A percentile compares a stretch with the other conserved stretches of the same genome.
Conservation (phyloP, 2,329 filamentous ascomycete genomes). For the Talaromyces pinophilus region DNA sequence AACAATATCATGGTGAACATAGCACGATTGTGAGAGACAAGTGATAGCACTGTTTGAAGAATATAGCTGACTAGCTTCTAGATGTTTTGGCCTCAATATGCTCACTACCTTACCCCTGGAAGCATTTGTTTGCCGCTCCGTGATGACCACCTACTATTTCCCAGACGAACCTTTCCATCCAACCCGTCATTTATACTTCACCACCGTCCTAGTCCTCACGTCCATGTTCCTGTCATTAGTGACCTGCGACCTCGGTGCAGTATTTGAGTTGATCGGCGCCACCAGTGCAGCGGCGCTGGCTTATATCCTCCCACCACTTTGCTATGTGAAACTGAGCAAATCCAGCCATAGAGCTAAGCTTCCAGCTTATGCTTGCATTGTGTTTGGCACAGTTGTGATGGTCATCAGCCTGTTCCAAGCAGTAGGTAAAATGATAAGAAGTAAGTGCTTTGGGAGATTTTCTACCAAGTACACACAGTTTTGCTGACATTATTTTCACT, state of each 20-base stretch:
- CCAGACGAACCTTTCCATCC: slow-evolving; percentile 74
- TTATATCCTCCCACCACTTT: slow-evolving; percentile 91
- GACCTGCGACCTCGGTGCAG: slow-evolving; percentile 89
- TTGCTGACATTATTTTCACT: slow-evolving; percentile 23
- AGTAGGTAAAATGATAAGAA: slow-evolving; percentile 63
- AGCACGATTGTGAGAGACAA: slow-evolving; percentile 67
- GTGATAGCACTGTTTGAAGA: not conserved
- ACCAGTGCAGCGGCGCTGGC: slow-evolving; percentile 92
- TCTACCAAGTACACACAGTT: not conserved
- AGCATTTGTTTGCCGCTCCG: slow-evolving; percentile 95
- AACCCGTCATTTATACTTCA: slow-evolving; percentile 82
- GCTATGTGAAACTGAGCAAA: slow-evolving; percentile 89
- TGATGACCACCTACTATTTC: slow-evolving; percentile 86
- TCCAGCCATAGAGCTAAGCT: slow-evolving; percentile 72
- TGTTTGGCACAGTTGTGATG: slow-evolving; percentile 80
- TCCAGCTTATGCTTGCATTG: slow-evolving; percentile 69
- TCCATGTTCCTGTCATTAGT: slow-evolving; percentile 77
- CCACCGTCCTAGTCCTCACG: slow-evolving; percentile 74
- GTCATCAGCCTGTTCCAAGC: slow-evolving; percentile 75
- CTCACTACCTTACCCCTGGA: slow-evolving; percentile 94
- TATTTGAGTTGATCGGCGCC: slow-evolving; percentile 94
- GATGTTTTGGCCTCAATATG: slow-evolving; percentile 97
- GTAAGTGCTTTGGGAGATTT: slow-evolving; percentile 32
- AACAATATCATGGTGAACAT: slow-evolving; percentile 94
- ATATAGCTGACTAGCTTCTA: slow-evolving; percentile 34